These are phyloP conservation scores for Excoecaria cochinchinensis DNA, from an alignment of 345 rosid genomes.

Conservation along the genomic window DNA sequence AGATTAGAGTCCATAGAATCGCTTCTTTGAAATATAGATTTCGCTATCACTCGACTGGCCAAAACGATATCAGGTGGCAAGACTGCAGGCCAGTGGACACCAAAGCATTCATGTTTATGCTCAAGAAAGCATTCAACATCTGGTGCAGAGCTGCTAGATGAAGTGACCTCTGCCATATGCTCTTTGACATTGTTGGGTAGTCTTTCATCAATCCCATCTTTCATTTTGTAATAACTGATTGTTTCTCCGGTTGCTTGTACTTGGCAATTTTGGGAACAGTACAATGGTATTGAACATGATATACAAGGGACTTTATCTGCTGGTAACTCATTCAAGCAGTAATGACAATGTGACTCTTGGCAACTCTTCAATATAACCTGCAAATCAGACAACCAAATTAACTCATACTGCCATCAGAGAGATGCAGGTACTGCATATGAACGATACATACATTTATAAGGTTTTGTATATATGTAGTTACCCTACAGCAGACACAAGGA, in stretches of 20 bases:
- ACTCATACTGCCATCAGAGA: slow-evolving; percentile 1
- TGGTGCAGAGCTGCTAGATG: slow-evolving; percentile 19
- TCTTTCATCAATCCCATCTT: slow-evolving; percentile 19
- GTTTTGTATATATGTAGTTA: too few relatives aligned
- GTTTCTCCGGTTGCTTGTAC: slow-evolving; percentile 50
- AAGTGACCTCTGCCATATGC: slow-evolving; percentile 39
- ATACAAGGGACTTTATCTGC: slow-evolving; percentile 67
- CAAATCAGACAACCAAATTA: slow-evolving; percentile 11
- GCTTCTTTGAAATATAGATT: slow-evolving; percentile 41
- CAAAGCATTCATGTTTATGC: slow-evolving; percentile 81
- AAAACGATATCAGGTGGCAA: slow-evolving; percentile 71
- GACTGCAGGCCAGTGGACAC: slow-evolving; percentile 72
- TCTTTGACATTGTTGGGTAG: slow-evolving; percentile 37
- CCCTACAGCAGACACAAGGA: neutral
- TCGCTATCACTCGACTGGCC: slow-evolving; percentile 69
- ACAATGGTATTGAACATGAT: slow-evolving; percentile 67
- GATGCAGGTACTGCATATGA: neutral
- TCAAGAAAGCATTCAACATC: slow-evolving; percentile 46
- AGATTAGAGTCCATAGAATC: slow-evolving; percentile 33
- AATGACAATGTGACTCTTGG: slow-evolving; percentile 77
- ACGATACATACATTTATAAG: neutral
- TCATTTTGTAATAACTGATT: slow-evolving; percentile 21
- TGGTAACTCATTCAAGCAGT: slow-evolving; percentile 78
- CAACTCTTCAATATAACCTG: slow-evolving; percentile 64
- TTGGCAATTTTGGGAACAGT: slow-evolving; percentile 75